Base-by-base conservation (phyloP, 2,329 filamentous ascomycete species). In the Monosporascus ibericus region DNA sequence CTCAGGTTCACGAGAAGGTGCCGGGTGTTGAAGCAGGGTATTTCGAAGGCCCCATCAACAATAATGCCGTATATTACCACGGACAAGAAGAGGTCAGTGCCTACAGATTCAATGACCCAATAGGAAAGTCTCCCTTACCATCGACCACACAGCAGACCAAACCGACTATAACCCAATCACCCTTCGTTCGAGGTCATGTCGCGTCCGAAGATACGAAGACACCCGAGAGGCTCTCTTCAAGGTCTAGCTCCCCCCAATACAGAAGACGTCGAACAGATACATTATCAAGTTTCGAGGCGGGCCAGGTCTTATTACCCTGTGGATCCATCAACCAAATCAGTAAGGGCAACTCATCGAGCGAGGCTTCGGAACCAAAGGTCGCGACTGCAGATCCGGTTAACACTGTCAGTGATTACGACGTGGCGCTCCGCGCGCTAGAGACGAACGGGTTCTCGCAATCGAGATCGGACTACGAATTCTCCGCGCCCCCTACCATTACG, bases 381-480 rank as follows among this genome's bases (percentile, higher is more conserved):
- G 17, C 38, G 18, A 44, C 40, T 15, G 11, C 14, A 20, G 25
- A 48, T 20, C 22, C 34, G 18, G 22, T 36, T 22, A 40, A 24
- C 14, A 14, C n/a, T 15, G 30, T 44, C 15, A 25, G 27, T 20
- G 36, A 40, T 14, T 40, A 39, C 24, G 39, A 53, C 14, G n/a
- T 15, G 27, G 44, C 48, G 11, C 18, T 37, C 18, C 52, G 40
- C 8, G 44, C 37, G 30, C 20, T 51, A 17, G 20, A 46, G 37
- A 24, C 47, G 18, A 40, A 56, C 36, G 39, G 40, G n/a, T 63
- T 61, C 49, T 57, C 61, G 14, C 61, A 63, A 44, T 62, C 62
- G 9, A 65, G 61, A 39, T 59, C 53, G 3, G 62, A 63, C 54
- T 62, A 62, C 52, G 54, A 54, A 2, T 63, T 64, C 52, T 63